A percentile compares a stretch with the other conserved stretches of the same genome.
These are phyloP conservation scores for Phytophthora pluvialis DNA, from an alignment of 352 stramenopile genomes.

Conservation along the genomic window DNA sequence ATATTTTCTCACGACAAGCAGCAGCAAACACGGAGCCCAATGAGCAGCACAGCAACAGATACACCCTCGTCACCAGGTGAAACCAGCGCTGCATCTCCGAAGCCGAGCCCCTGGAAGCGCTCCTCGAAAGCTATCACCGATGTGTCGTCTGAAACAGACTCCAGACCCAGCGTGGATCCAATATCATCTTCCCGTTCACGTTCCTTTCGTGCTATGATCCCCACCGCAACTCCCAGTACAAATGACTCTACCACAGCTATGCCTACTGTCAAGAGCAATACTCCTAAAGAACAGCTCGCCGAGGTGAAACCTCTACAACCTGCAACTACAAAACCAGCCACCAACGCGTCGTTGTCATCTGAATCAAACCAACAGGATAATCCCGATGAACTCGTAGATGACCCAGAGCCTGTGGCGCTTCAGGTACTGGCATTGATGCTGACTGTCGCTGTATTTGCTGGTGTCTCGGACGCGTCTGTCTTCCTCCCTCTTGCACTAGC, in stretches of 20 bases:
- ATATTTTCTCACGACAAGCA: conserved; percentile 48
- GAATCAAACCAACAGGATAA: conserved; percentile 9
- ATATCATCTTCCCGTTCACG: conserved; percentile 15
- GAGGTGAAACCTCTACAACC: conserved; percentile 2
- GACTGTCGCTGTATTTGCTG: conserved; percentile 40
- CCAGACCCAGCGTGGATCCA: conserved; percentile 9
- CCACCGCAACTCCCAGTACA: conserved; percentile 1
- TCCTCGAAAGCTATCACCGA: conserved; percentile 24
- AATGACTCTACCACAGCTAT: conserved; percentile 6
- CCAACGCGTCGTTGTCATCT: background rate
- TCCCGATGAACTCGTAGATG: conserved; percentile 7
- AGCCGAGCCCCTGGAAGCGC: conserved; percentile 21
- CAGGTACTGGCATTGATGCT: conserved; percentile 41
- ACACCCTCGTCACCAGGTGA: conserved; percentile 10
- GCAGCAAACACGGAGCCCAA: conserved; percentile 39
- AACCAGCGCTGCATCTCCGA: conserved; percentile 14
- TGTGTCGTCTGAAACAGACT: conserved; percentile 10
- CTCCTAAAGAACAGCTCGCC: conserved; percentile 7
- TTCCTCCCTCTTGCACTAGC: conserved; percentile 68
- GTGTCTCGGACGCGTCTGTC: conserved; percentile 43
- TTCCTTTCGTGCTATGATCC: conserved; percentile 9
- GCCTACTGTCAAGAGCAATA: conserved; percentile 8
- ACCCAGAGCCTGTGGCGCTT: conserved; percentile 23
- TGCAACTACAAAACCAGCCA: conserved; percentile 3
- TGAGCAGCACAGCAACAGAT: conserved; percentile 29